Evolutionary conservation across 2,329 filamentous ascomycete genomes (phyloP).

Genomic region (Ophiocordyceps camponoti-rufipedis): DNA sequence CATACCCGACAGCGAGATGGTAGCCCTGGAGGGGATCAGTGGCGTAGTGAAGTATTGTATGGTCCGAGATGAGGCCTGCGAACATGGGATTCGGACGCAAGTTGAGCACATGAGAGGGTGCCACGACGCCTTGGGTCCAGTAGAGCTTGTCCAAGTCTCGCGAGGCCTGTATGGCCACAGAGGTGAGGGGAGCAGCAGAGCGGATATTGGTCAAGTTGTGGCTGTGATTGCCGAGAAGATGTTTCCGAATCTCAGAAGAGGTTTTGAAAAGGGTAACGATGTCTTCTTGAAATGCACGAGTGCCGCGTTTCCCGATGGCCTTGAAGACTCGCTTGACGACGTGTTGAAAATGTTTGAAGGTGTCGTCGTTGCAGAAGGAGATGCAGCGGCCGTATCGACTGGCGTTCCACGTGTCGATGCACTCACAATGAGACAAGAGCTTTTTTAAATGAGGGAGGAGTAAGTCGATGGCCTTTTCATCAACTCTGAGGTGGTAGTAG

Average conservation of each 20-base stretch:
- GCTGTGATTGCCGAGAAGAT: constrained; percentile 5
- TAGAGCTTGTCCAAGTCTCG: constrained; percentile 10
- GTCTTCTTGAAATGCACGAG: constrained; percentile 1
- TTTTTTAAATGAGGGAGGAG: constrained; percentile 24
- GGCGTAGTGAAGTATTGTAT: constrained; percentile 24
- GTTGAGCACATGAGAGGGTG: constrained; percentile 3
- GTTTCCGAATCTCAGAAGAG: background rate
- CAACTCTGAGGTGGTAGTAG: constrained; percentile 35
- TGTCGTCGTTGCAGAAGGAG: constrained; percentile 28
- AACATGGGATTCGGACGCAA: constrained; percentile 27
- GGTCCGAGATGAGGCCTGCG: constrained; percentile 13
- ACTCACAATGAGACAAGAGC: constrained; percentile 18
- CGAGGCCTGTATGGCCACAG: constrained; percentile 8
- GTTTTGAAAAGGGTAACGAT: constrained; percentile 3
- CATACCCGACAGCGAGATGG: constrained; percentile 32
- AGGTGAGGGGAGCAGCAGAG: constrained; percentile 18
- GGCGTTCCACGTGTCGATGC: constrained; percentile 23
- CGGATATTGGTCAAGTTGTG: constrained; percentile 12
- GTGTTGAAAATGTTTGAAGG: constrained; percentile 19
- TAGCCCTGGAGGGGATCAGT: constrained; percentile 35
- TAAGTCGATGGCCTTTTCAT: constrained; percentile 14
- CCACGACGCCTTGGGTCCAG: constrained; percentile 17
- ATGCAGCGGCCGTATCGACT: constrained; percentile 24
- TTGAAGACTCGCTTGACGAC: constrained; percentile 16
- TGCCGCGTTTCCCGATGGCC: constrained; percentile 5